Base-by-base conservation (phyloP, 2,329 filamentous ascomycete genomes). In the Scedosporium dehoogii region DNA sequence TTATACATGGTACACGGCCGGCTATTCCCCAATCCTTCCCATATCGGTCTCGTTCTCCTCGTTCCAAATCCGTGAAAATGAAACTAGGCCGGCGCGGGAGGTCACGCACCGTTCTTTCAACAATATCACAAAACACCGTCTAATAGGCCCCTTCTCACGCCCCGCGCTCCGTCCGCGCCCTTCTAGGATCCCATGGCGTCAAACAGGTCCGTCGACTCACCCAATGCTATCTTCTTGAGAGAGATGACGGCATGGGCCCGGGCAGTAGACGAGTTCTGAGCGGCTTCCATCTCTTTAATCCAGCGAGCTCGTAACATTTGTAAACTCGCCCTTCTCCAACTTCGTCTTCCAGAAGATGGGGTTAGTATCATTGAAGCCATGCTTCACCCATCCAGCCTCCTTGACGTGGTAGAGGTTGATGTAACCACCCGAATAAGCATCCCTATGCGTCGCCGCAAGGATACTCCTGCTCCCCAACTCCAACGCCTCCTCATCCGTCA, bases 341-440 rank as follows among this genome's bases (percentile, higher is more conserved):
- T 99, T 99, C 59, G 92, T 97, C 83, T 96, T 89, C 94, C 94
- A 99, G 88, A 99, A 99, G 73, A 97, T 96, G 55, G 93, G 93
- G 81, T 97, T 97, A 69, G 93, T 97, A 77, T 99, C 94, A 73
- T 82, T 92, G 84, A 99, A 99, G 66, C 94, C 94, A 73, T 97
- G 93, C 85, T 96, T 96, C 72, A 96, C 92, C 94, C 94, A 99
- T 70, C 94, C 94, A 67, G 92, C 89, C 81, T 99, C 93, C 86
- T 97, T 97, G 74, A 99, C 92, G 73, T 99, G 94, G 79, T 99
- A 99, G 73, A 97, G 75, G 80, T 99, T 99, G 83, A 99, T 97
- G 80, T 86, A 97, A 68, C 94, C 94, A 81, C 94, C 94, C 25
- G 94, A 97, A 84, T 90, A 99, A n/a, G 94, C 94, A 75, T 99